Conservation (phyloP, 2,329 filamentous ascomycete species). For the Alternaria triticimaculans region DNA sequence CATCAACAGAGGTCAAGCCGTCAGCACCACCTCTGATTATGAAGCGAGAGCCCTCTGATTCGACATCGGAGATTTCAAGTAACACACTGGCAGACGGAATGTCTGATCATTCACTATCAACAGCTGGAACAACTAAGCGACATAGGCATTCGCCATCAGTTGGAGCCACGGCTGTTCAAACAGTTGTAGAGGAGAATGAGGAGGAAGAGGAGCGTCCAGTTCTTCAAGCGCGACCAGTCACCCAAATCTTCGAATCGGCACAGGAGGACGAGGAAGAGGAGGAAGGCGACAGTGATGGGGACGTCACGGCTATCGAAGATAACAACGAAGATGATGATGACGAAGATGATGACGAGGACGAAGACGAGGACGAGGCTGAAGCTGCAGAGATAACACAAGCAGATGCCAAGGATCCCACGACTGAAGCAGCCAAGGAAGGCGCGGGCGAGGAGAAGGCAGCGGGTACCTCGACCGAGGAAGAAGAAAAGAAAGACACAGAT, state of each 20-base stretch:
- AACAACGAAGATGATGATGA: constrained; percentile 22
- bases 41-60: constrained; percentile 44
- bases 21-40: constrained; percentile 41
- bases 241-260: constrained; percentile 25
- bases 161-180: constrained; percentile 74
- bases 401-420: constrained; percentile 15
- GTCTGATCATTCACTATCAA: constrained; percentile 58
- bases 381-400: constrained; percentile 22
- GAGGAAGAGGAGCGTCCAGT: constrained; percentile 62
- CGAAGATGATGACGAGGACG: constrained; percentile 20
- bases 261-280: constrained; percentile 13
- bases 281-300: constrained; percentile 10
- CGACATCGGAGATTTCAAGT: constrained; percentile 27
- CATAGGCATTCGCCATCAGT: constrained; percentile 84
- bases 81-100: constrained; percentile 30
- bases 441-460: constrained; percentile 21
- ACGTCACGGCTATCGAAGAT: constrained; percentile 23
- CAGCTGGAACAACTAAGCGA: constrained; percentile 75
- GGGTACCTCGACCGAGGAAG: constrained; percentile 15
- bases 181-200: constrained; percentile 82
- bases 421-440: constrained; percentile 26
- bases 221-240: constrained; percentile 18
- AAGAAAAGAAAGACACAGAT: constrained; percentile 14
- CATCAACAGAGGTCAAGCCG: constrained; percentile 53
- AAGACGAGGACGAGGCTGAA: constrained; percentile 14